phyloP scores from a whole-genome alignment of 2,329 filamentous ascomycete species.

The Fusarium buharicum region DNA sequence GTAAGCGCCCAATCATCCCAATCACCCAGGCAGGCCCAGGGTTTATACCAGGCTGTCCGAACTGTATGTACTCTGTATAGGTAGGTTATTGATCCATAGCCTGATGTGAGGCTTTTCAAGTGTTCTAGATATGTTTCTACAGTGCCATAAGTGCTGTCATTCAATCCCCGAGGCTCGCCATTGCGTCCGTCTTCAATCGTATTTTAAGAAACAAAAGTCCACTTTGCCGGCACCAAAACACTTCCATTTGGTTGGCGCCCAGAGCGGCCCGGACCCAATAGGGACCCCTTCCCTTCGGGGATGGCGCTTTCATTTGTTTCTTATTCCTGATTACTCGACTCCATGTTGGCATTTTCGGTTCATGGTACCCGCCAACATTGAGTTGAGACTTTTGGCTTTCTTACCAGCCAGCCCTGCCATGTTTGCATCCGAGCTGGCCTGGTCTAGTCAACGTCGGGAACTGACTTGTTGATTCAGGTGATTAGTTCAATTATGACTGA shows the following conservation, averaged over 20 bases:
- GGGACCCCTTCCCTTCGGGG: conserved; percentile 29
- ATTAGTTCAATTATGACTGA: conserved; percentile 18
- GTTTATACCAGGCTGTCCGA: background rate
- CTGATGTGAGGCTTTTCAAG: too few relatives aligned
- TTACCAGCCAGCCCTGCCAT: background rate
- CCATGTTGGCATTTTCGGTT: background rate
- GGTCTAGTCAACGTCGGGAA: background rate
- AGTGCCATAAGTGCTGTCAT: too few relatives aligned
- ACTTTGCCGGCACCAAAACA: conserved; percentile 1
- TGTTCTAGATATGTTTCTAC: too few relatives aligned
- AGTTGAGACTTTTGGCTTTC: background rate
- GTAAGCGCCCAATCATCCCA: conserved; percentile 2
- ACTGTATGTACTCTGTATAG: too few relatives aligned
- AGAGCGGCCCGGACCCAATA: conserved; percentile 31
- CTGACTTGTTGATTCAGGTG: conserved; percentile 13
- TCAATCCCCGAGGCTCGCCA: too few relatives aligned
- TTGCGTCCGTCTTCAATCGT: too few relatives aligned
- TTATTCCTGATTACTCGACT: conserved; percentile 30
- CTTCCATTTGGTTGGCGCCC: conserved; percentile 17
- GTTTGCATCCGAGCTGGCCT: background rate
- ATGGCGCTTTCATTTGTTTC: conserved; percentile 36
- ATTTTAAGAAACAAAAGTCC: background rate
- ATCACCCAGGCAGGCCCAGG: background rate
- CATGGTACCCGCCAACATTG: background rate
- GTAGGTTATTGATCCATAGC: too few relatives aligned